Base-by-base conservation (phyloP, 164 flowering plant genomes). In the Hamamelis virginiana region DNA sequence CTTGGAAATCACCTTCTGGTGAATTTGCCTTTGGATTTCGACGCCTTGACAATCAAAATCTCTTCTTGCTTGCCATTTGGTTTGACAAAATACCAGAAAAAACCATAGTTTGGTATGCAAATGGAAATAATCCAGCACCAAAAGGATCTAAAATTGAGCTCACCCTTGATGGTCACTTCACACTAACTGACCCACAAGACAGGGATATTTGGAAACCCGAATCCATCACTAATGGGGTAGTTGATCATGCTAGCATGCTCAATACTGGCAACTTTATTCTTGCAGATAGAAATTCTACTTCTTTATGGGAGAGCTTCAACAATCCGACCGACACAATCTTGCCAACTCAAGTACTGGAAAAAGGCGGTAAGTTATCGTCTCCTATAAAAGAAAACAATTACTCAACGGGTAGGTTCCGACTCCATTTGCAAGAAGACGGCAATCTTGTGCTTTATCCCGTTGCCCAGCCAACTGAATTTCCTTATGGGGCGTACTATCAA, bases 61-160 rank as follows among this genome's bases (percentile, higher is more conserved):
- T 12, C n/a, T 66, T 66, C 69, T 33, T 66, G 11, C 59, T 66
- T 1, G 69, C 69, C 59, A 52, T 66, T 21, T 66, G 69, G 69
- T 66, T 52, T 52, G 19, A 52, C 59, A 66, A 66, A 52, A 66
- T 41, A 9, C 60, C 60, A 8, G 69, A 41, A 9, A 66, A 52
- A 33, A 66, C 69, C n/a, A 19, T 53, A 0, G 48, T 38, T 33
- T 66, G 69, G 69, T 52, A 22, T 9, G 59, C 69, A 19, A 66
- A 66, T 33, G 59, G 48, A 56, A n/a, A 51, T 1, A 52, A n/a
- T 28, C 60, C 43, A 10, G 69, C 55, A 21, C 45, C 27, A 10
- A 10, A 9, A 14, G 44, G 22, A 4, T 62, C 65, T 13, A 62
- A 21, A 5, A n/a, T 62, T 14, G 26, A 62, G 15, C 52, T 62